These are phyloP conservation scores for Tulasnella calospora DNA, from an alignment of 768 basidiomycete species.

Conservation along the genomic window DNA sequence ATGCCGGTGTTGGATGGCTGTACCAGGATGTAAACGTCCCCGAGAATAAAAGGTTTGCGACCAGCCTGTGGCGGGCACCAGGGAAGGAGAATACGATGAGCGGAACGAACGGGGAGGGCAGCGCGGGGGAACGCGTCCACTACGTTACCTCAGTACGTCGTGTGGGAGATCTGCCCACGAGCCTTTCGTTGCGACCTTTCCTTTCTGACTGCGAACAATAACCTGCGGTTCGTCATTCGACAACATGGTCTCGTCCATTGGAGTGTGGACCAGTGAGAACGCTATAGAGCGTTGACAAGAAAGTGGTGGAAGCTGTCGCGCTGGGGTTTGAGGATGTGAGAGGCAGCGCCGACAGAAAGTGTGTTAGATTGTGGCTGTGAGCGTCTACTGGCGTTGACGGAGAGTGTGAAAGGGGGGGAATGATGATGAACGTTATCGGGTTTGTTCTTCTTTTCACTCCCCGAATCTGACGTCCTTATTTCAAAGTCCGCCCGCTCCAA, in stretches of 20 bases:
- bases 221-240: not conserved
- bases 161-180: slow-evolving; percentile 23
- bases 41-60: not conserved
- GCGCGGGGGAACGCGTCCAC: slow-evolving; percentile 11
- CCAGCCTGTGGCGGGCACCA: not conserved
- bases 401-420: slow-evolving; percentile 7
- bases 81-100: not conserved
- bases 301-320: not conserved
- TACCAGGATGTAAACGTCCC: not conserved
- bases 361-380: slow-evolving; percentile 1
- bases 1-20: not conserved
- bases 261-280: not conserved
- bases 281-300: not conserved
- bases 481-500: not conserved
- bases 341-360: slow-evolving; percentile 1
- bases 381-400: not conserved
- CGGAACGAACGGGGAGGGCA: not conserved
- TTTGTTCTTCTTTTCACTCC: not conserved
- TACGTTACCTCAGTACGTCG: slow-evolving; percentile 8
- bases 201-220: slow-evolving; percentile 19
- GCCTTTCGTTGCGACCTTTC: slow-evolving; percentile 10
- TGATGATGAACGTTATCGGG: slow-evolving; percentile 10
- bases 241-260: not conserved
- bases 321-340: not conserved
- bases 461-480: slow-evolving; percentile 3